Conservation (phyloP, 2,329 filamentous ascomycete species). For the Cladosporium sp. region DNA sequence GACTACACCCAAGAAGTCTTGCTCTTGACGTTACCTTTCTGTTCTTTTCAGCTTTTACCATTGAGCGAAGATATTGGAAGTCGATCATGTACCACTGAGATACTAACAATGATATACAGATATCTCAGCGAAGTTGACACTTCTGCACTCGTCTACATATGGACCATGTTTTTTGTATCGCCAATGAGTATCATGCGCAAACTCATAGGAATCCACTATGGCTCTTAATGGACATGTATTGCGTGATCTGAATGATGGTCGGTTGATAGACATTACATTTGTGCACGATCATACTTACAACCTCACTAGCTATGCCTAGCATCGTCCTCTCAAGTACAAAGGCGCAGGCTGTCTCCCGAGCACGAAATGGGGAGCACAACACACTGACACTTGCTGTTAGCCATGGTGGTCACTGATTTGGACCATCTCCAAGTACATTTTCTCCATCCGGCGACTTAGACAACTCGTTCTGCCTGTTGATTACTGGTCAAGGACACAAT, state of each 20-base stretch:
- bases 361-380: neutral
- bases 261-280: neutral
- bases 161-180: neutral
- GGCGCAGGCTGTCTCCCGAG: neutral
- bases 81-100: neutral
- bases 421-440: neutral
- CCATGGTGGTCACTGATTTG: neutral
- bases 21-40: too few relatives aligned
- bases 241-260: neutral
- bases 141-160: neutral
- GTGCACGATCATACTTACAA: neutral
- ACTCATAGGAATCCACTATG: neutral
- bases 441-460: neutral
- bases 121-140: neutral
- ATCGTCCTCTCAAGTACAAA: neutral
- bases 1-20: too few relatives aligned
- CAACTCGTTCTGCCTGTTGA: neutral
- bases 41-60: too few relatives aligned
- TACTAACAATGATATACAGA: neutral
- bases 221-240: too few relatives aligned
- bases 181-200: neutral
- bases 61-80: too few relatives aligned
- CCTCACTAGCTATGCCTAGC: neutral
- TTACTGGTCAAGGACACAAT: neutral
- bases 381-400: neutral